phyloP scores from a whole-genome alignment of 805 yeast species.

The Saccharomycopsis sp. region DNA sequence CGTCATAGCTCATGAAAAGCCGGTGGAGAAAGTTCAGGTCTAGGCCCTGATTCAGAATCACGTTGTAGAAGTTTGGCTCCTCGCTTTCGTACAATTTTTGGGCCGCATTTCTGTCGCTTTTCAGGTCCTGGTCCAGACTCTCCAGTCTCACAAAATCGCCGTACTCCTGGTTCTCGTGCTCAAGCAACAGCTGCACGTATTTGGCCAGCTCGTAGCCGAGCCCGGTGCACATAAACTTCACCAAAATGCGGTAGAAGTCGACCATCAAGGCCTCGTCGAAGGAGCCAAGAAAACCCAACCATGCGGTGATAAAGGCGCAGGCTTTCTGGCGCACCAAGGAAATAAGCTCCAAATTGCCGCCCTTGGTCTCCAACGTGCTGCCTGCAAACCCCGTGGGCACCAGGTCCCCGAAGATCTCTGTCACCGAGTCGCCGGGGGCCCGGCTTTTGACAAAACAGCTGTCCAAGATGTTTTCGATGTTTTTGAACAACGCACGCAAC shows the following conservation, averaged over 20 bases:
- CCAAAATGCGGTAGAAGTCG: conserved; percentile 9
- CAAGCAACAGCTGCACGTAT: background rate
- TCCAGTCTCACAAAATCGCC: background rate
- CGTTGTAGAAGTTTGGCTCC: conserved; percentile 9
- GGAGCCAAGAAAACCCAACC: conserved; percentile 11
- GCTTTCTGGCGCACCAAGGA: conserved; percentile 11
- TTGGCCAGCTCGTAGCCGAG: conserved; percentile 5
- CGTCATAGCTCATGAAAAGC: conserved; percentile 8
- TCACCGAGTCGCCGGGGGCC: background rate
- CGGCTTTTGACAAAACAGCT: background rate
- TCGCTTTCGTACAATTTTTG: conserved; percentile 8
- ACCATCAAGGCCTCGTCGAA: background rate
- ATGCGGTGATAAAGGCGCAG: conserved; percentile 7
- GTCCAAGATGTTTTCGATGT: conserved; percentile 8
- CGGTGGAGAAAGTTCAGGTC: conserved; percentile 5
- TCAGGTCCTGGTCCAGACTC: too few species aligned
- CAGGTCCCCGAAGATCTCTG: conserved; percentile 11
- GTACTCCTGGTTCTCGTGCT: background rate
- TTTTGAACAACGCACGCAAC: conserved; percentile 1
- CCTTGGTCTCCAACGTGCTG: background rate
- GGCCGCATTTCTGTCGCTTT: background rate
- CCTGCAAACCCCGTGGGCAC: too few species aligned
- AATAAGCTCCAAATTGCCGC: conserved; percentile 3
- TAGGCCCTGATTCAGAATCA: conserved; percentile 3
- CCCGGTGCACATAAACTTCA: conserved; percentile 9